phyloP scores from a whole-genome alignment of 306 rosid genomes.

The Morella rubra region DNA sequence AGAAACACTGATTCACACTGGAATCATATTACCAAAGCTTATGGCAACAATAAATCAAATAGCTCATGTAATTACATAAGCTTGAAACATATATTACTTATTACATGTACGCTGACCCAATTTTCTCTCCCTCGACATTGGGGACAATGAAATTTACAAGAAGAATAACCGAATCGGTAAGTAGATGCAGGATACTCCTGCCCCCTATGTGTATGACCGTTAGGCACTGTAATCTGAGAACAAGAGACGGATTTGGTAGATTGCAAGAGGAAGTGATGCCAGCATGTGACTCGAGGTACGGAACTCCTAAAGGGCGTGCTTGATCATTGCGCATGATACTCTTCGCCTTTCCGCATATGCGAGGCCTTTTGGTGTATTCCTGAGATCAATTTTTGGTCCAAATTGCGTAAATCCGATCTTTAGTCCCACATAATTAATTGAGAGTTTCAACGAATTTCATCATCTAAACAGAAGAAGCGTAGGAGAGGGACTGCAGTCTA shows the following conservation, averaged over 20 bases:
- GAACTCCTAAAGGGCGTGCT: too few relatives aligned
- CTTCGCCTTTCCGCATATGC: background rate
- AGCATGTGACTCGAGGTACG: too few relatives aligned
- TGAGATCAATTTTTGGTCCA: background rate
- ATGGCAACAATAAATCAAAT: background rate
- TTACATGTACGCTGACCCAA: background rate
- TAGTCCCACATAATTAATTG: background rate
- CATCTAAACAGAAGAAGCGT: conserved; percentile 40
- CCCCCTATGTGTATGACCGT: background rate
- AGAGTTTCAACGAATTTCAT: background rate
- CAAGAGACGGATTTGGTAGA: background rate
- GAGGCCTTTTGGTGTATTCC: background rate
- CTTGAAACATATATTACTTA: background rate
- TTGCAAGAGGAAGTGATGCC: background rate
- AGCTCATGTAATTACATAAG: background rate
- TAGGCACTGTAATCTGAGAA: background rate
- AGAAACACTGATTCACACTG: background rate
- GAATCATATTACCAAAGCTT: background rate
- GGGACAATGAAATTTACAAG: background rate
- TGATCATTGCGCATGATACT: too few relatives aligned
- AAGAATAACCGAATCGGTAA: background rate
- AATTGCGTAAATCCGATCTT: background rate
- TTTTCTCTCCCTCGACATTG: background rate
- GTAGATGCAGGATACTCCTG: background rate
- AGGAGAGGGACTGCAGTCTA: conserved; percentile 25